Evolutionary conservation across 257 asterid genomes (phyloP), one percentile per base, ranked within the genome.

Genomic region (Solanum pennellii): DNA sequence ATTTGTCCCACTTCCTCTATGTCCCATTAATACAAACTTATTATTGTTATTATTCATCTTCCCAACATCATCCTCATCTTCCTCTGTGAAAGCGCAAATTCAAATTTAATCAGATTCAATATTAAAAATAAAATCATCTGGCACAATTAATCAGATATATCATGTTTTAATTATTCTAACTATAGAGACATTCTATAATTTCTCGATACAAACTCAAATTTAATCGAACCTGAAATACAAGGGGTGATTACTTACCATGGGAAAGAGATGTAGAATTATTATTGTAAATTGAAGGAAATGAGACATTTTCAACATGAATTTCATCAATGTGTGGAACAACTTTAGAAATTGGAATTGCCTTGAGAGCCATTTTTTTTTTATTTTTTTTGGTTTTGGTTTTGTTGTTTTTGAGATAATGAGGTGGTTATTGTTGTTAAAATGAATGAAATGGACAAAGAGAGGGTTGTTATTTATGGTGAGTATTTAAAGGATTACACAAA

Each of bases 1-100:
- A 27, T 89, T 89, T 86, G 86, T 88, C 45, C 91, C 91, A 27
- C 87, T 85, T 66, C 91, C 91, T 60, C 91, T 86, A 33, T 89
- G 91, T 14, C 91, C 91, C 86, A 88, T 88, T 77, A 89, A 90
- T 39, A 88, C 75, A 88, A 89, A 86, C 83, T 87, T 87, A 33
- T 16, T 72, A 20, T 79, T 18, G 29, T 39, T 41, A 6, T 44
- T 42, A 7, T 31, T 77, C 25, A 6, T 77, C 14, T 77, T 23
- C 3, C 15, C 41, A 77, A 77, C 9, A 77, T 45, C 84, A 45
- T 79, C 10, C 3, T 79, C 66, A 59, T 62, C 31, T 62, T 23
- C 4, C 1, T 25, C 84, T 47, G 5, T 25, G 56, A 13, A 47
- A 2, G 3, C 9, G 9, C 23, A 1, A 60, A 60, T 23, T 3